phyloP scores from a whole-genome alignment of 371 early-diverging fungal species.

The Zopfochytrium polystomum region DNA sequence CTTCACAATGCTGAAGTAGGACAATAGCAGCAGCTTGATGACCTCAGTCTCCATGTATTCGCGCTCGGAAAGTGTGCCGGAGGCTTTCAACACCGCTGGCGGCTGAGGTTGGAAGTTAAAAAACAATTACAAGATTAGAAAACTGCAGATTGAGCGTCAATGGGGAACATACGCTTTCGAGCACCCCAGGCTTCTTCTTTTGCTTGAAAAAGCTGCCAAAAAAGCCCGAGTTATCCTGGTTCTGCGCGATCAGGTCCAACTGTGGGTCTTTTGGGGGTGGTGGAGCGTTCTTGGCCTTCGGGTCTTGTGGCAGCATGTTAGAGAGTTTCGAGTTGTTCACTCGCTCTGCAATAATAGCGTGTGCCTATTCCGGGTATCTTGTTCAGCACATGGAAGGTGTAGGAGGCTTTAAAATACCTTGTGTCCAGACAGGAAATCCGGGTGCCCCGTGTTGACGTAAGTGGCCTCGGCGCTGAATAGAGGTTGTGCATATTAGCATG shows the following conservation, averaged over 20 bases:
- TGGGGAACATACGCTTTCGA: conserved; percentile 70
- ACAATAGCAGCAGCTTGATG: conserved; percentile 92
- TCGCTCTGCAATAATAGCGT: no score
- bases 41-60: conserved; percentile 96
- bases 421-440: conserved; percentile 96
- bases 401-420: conserved; percentile 48
- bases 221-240: conserved; percentile 65
- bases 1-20: conserved; percentile 97
- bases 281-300: conserved; percentile 11
- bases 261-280: conserved; percentile 41
- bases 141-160: not conserved
- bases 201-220: conserved; percentile 91
- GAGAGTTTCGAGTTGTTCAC: no score
- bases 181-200: conserved; percentile 67
- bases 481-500: no score
- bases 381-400: no score
- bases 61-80: conserved; percentile 86
- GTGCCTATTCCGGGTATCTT: no score
- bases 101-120: conserved; percentile 65
- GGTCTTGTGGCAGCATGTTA: conserved; percentile 13
- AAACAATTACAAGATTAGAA: not conserved
- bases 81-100: conserved; percentile 89
- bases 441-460: conserved; percentile 98
- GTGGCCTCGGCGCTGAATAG: conserved; percentile 81
- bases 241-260: conserved; percentile 39